A percentile compares a stretch with the other conserved stretches of the same genome.
Evolutionary conservation across 129 eudicot species (phyloP).

Genomic region (Flaveria sonorensis): DNA sequence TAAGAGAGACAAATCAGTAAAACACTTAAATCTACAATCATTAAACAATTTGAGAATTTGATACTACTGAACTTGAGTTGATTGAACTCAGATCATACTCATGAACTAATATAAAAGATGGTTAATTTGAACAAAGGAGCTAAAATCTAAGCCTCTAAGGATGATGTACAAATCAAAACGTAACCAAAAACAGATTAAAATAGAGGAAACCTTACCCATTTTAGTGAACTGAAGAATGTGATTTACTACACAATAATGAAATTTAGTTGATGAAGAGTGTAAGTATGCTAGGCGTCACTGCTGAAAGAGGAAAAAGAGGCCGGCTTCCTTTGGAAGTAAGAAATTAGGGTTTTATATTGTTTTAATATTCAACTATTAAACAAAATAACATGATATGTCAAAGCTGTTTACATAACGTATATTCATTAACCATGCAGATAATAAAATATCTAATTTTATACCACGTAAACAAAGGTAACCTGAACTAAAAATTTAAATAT

Average conservation of each 20-base stretch:
- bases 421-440: not conserved
- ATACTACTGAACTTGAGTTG: not conserved
- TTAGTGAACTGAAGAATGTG: slow-evolving; percentile 6
- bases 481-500: not conserved
- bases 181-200: not conserved
- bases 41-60: not conserved
- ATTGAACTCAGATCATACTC: not conserved
- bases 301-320: not conserved
- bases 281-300: not conserved
- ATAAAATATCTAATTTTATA: not conserved
- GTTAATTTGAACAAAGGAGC: slow-evolving; percentile 1
- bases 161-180: not conserved
- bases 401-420: not conserved
- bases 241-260: not conserved
- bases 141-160: not conserved
- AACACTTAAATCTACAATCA: slow-evolving; percentile 3
- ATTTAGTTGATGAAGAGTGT: not conserved
- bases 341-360: not conserved
- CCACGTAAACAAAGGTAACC: not conserved
- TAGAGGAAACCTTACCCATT: slow-evolving; percentile 11
- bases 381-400: not conserved
- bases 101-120: not conserved
- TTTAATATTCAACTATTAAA: not conserved
- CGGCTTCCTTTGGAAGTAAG: not conserved
- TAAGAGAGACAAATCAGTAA: slow-evolving; percentile 18